Evolutionary conservation across 2,329 filamentous ascomycete genomes (phyloP).

Genomic region (Xylariomycetidae sp.): DNA sequence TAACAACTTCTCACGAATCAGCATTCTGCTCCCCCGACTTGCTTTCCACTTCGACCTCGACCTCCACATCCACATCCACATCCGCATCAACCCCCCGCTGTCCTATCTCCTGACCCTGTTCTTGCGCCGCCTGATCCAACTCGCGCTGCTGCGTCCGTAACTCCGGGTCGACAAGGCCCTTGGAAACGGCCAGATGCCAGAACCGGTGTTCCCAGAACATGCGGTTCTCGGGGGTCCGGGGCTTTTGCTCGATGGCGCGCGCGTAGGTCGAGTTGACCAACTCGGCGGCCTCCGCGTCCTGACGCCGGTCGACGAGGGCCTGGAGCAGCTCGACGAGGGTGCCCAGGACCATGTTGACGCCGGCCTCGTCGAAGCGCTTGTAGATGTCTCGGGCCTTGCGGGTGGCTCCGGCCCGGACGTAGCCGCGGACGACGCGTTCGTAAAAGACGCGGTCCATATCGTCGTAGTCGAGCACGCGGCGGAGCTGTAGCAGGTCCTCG

Average conservation of each 20-base stretch:
- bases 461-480: constrained; percentile 27
- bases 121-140: constrained; percentile 8
- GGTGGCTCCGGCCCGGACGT: constrained; percentile 49
- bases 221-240: constrained; percentile 9
- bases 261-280: no score
- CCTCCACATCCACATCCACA: no score
- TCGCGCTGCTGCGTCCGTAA: constrained; percentile 2
- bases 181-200: constrained; percentile 18
- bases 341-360: constrained; percentile 36
- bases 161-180: constrained; percentile 4
- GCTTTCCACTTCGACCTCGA: no score
- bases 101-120: constrained; percentile 6
- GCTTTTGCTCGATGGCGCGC: constrained; percentile 15
- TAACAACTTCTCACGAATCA: no score
- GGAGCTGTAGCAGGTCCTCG: constrained; percentile 52
- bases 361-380: constrained; percentile 35
- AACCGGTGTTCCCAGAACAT: constrained; percentile 22
- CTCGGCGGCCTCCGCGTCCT: no score
- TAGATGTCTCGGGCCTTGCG: constrained; percentile 46
- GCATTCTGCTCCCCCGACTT: no score
- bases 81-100: no score
- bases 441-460: constrained; percentile 45
- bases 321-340: constrained; percentile 41
- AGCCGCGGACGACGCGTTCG: constrained; percentile 53
- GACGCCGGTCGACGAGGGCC: constrained; percentile 19